Evolutionary conservation across 768 basidiomycete species (phyloP).

Genomic region (Tephrocybe sp.): DNA sequence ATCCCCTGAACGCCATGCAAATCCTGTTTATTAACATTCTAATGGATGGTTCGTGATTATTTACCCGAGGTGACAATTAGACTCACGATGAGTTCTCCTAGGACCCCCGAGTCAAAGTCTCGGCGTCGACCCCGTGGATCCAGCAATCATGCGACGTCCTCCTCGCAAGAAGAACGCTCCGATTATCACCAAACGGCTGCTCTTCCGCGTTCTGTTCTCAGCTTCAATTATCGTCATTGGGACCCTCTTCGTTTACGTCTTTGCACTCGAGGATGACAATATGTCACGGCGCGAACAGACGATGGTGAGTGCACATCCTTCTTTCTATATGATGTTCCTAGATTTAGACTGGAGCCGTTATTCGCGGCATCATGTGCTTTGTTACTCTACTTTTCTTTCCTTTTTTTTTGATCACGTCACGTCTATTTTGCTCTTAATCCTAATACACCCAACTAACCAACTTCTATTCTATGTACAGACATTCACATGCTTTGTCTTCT

Average conservation of each 20-base stretch:
- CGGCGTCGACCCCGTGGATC: slow-evolving; percentile 95
- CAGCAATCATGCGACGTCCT: slow-evolving; percentile 86
- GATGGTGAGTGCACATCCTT: slow-evolving; percentile 60
- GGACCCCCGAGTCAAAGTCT: slow-evolving; percentile 94
- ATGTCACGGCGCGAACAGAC: slow-evolving; percentile 91
- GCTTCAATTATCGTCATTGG: slow-evolving; percentile 89
- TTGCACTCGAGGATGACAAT: slow-evolving; percentile 78
- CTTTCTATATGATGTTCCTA: not conserved
- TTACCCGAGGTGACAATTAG: slow-evolving; percentile 1
- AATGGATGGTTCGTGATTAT: slow-evolving; percentile 75
- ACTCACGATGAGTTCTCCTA: slow-evolving; percentile 27
- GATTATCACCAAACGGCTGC: slow-evolving; percentile 72
- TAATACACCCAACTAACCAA: not conserved
- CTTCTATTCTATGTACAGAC: slow-evolving; percentile 51
- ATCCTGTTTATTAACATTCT: slow-evolving; percentile 99
- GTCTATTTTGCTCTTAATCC: no score
- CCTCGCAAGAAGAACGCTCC: slow-evolving; percentile 92
- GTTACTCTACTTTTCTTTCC: no score
- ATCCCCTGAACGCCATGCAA: slow-evolving; percentile 97
- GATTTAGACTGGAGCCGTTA: not conserved
- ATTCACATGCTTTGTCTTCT: slow-evolving; percentile 95
- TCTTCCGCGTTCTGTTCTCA: slow-evolving; percentile 86
- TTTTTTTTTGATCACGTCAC: no score
- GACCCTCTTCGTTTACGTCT: slow-evolving; percentile 82
- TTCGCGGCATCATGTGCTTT: slow-evolving; percentile 4